Conservation (phyloP, 495 filamentous ascomycete species). For the Astrocystis sublimbata region DNA sequence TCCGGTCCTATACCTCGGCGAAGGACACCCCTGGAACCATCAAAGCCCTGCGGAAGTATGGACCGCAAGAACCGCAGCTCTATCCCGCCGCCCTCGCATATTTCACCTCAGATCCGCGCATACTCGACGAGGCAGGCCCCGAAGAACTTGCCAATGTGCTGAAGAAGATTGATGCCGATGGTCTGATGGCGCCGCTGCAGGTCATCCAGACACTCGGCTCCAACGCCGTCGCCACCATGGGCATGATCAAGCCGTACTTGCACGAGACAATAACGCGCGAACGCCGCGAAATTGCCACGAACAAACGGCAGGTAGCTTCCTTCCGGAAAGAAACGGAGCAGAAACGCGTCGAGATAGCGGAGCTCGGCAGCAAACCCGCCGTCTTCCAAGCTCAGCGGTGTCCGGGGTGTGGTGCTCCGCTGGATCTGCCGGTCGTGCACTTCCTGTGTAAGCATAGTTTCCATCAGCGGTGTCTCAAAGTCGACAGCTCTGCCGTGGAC, state of each 20-base stretch:
- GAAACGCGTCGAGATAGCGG: constrained; percentile 74
- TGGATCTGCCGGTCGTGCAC: constrained; percentile 88
- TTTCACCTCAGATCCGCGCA: constrained; percentile 79
- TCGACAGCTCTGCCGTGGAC: constrained; percentile 24
- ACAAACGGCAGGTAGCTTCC: constrained; percentile 77
- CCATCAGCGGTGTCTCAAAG: constrained; percentile 79
- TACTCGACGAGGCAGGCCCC: constrained; percentile 82
- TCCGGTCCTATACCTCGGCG: constrained; percentile 92
- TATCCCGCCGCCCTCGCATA: constrained; percentile 93
- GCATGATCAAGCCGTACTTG: constrained; percentile 92
- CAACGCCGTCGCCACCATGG: constrained; percentile 82
- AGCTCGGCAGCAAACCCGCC: constrained; percentile 73
- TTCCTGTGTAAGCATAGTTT: constrained; percentile 97
- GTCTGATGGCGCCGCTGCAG: constrained; percentile 93
- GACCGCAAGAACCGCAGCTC: constrained; percentile 85
- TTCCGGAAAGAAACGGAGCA: constrained; percentile 83
- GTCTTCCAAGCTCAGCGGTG: constrained; percentile 92
- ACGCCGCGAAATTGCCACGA: constrained; percentile 77
- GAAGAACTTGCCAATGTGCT: constrained; percentile 79
- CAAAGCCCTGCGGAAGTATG: constrained; percentile 85
- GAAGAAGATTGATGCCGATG: constrained; percentile 82
- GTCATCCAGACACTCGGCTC: constrained; percentile 83
- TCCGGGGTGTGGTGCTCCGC: constrained; percentile 67
- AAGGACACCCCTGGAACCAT: constrained; percentile 91
- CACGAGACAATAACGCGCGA: constrained; percentile 85